These are phyloP conservation scores for Epichloe brachyelytri DNA, from an alignment of 2,329 filamentous ascomycete genomes.

Conservation along the genomic window DNA sequence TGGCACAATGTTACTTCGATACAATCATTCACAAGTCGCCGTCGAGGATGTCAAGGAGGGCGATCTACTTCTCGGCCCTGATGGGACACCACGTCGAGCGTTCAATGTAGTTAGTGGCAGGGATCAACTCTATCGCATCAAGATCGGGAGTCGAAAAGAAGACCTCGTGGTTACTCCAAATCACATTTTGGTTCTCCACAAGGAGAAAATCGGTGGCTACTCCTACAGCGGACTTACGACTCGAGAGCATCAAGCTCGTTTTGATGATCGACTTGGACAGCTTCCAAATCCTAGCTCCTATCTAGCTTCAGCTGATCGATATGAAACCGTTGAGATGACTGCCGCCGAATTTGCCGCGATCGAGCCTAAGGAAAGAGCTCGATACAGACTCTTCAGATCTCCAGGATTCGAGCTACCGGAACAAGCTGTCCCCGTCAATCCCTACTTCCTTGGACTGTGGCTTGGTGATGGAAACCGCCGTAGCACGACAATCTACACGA, in stretches of 20 bases:
- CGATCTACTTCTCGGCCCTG: constrained; percentile 34
- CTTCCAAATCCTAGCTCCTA: too few species aligned
- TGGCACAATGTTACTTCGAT: constrained; percentile 29
- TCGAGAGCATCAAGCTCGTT: too few species aligned
- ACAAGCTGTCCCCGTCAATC: background rate
- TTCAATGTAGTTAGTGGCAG: constrained; percentile 36
- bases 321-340: constrained; percentile 32
- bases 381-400: constrained; percentile 23
- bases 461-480: background rate
- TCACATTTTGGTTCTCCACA: constrained; percentile 33
- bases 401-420: constrained; percentile 18
- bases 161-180: constrained; percentile 36
- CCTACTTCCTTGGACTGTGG: background rate
- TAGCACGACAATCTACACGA: background rate
- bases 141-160: constrained; percentile 26
- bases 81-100: constrained; percentile 31
- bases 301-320: constrained; percentile 6
- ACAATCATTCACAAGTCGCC: constrained; percentile 29
- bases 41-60: constrained; percentile 37
- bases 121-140: constrained; percentile 35
- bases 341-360: constrained; percentile 30
- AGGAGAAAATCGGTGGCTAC: constrained; percentile 12
- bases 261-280: too few species aligned
- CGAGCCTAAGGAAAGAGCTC: constrained; percentile 20
- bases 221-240: too few species aligned